Base-by-base conservation (phyloP, 352 stramenopile genomes). In the Blastocystis sp. region DNA sequence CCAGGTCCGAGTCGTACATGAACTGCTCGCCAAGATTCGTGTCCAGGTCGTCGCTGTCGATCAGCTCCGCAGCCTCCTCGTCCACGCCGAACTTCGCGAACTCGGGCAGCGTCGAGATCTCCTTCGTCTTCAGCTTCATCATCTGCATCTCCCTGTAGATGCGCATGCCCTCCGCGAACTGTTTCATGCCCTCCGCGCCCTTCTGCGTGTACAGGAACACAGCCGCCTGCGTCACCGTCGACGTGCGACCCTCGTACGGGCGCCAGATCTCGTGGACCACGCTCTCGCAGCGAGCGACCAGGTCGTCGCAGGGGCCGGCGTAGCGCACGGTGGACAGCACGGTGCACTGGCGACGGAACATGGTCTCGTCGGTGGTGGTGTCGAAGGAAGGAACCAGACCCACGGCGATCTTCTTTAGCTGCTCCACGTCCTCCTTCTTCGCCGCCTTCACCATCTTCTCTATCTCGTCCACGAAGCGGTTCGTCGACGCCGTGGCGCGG, bases 181-280 rank as follows among this genome's bases (percentile, higher is more conserved):
- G 31, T 29, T 35, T n/a, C 37, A 77, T 2, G 31, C 31, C 66
- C 45, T 19, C 21, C 33, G 29, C 66, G 37, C 31, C 31, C n/a
- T 77, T 37, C n/a, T 31, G 37, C 13, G 6, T 45, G 33, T 26
- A 77, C 66, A 77, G 33, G 6, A 77, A 41, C 33, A 77, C 24
- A 29, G 50, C n/a, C n/a, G 66, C 33, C 6, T 2, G 31, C 16
- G 29, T 21, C 6, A 77, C 9, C 6, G n/a, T 10, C 1, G 19
- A 12, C 37, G 4, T 9, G 6, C n/a, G 26, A 51, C 29, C 13
- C 37, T 77, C 66, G 66, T 60, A 77, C n/a, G 33, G 26, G 29
- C 66, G 37, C 66, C 66, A 77, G 24, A 59, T 35, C 66, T 77
- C 31, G 10, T 51, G 31, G 31, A 77, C 31, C 16, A 77, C 29